These are phyloP conservation scores for Rhizoctonia solani DNA, from an alignment of 1,284 basidiomycete genomes.

Conservation along the genomic window DNA sequence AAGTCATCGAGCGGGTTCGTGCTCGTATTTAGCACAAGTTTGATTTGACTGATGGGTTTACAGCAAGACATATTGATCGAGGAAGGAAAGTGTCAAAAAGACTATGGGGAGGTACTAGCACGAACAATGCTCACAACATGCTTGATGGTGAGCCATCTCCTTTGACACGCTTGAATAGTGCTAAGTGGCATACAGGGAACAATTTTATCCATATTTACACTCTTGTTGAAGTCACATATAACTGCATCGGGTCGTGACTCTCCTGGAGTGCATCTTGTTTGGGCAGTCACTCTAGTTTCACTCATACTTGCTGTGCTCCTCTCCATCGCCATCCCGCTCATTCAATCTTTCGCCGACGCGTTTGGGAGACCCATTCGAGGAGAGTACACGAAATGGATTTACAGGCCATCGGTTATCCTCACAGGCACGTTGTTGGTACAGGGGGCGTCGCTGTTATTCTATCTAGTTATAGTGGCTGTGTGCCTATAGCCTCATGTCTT, in stretches of 20 bases:
- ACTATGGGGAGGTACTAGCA: neutral
- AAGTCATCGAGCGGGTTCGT: neutral
- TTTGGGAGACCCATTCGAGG: neutral
- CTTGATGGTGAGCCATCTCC: neutral
- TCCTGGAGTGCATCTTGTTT: neutral
- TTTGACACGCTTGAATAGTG: neutral
- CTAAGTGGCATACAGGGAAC: neutral
- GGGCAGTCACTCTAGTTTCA: neutral
- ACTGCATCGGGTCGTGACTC: neutral
- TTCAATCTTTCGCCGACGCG: neutral
- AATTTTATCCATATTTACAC: neutral
- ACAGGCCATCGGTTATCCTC: neutral
- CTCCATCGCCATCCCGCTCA: neutral
- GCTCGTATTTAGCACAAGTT: neutral
- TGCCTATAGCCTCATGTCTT: neutral
- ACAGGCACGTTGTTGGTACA: neutral
- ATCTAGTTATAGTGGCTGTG: neutral
- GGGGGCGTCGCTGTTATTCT: neutral
- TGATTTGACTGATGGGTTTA: neutral
- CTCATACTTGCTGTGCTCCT: neutral
- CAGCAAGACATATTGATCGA: conserved; percentile 2
- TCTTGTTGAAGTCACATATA: neutral
- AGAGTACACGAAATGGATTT: neutral
- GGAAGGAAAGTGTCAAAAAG: neutral
- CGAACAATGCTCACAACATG: neutral